Base-by-base conservation (phyloP, 78 protist genomes). In the Creolimax fragrantissima region DNA sequence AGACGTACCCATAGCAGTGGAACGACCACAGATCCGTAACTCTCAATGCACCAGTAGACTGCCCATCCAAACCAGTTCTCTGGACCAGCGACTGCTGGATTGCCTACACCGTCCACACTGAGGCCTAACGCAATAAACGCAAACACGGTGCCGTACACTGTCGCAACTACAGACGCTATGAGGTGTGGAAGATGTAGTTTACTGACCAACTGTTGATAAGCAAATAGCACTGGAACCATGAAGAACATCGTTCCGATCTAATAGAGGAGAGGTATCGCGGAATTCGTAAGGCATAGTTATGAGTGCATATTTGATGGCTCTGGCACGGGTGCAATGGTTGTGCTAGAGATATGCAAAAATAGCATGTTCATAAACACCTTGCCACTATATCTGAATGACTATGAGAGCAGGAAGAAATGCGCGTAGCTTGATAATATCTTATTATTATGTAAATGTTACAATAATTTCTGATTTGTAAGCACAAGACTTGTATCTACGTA, bases 21-120 rank as follows among this genome's bases (percentile, higher is more conserved):
- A 39, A 91, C 85, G 39, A 43, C 3, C 42, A 91, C 11, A 11
- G 90, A 84, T 41, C 90, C 93, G 32, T 37, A 90, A 24, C 67
- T 74, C 92, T 90, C 92, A n/a, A 90, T 90, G 42, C 44, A 44
- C 86, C 92, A 90, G 92, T 90, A 90, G n/a, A 44, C 42, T 5
- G 74, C 58, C 92, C 92, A 90, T 39, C 92, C 92, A 5, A 90
- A 3, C 47, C 3, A 35, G 4, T 44, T 17, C 41, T 7, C 5
- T 3, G 92, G 85, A 5, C 5, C 81, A 3, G 92, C 5, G 39
- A 32, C 74, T 24, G 24, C 74, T 24, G 74, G 74, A 32, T 17
- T 0, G 24, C 74, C 24, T 24, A 58, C 39, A 17, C 39, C 74
- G 74, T 58, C 74, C 24, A 58, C 24, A 24, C 39, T 32, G 39